Evolutionary conservation across 2,329 filamentous ascomycete species (phyloP).

Genomic region (Colletotrichum godetiae): DNA sequence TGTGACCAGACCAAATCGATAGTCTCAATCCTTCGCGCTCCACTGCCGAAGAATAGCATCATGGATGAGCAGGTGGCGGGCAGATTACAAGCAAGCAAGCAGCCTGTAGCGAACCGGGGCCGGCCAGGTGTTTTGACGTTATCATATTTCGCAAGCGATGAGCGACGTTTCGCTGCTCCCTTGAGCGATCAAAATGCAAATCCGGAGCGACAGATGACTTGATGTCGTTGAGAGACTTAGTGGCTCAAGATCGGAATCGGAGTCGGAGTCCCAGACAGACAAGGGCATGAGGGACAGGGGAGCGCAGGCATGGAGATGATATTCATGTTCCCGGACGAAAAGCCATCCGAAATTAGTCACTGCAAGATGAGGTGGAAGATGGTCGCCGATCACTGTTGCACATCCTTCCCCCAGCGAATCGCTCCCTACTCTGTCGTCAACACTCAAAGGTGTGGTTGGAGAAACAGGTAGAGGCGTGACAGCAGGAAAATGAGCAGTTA

Average conservation of each 20-base stretch:
- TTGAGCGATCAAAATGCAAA: not conserved
- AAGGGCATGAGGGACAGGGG: not conserved
- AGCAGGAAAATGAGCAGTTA: not conserved
- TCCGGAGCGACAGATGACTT: not conserved
- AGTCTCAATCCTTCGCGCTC: constrained; percentile 21
- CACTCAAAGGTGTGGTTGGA: not conserved
- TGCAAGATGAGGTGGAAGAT: constrained; percentile 18
- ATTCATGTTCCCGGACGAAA: constrained; percentile 16
- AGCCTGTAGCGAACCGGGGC: not conserved
- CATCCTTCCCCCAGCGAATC: constrained; percentile 12
- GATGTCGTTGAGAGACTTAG: not conserved
- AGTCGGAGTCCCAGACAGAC: not conserved
- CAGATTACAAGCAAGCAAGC: not conserved
- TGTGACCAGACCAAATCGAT: constrained; percentile 19
- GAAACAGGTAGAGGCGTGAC: not conserved
- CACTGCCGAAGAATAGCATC: constrained; percentile 6
- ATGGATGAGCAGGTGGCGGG: not conserved
- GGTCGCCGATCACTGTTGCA: constrained; percentile 22
- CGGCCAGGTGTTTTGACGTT: not conserved
- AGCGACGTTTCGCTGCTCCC: not conserved
- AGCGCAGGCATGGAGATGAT: not conserved
- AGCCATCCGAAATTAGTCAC: constrained; percentile 34
- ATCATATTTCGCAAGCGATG: not conserved
- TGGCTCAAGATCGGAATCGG: not conserved
- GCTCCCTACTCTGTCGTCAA: not conserved